Evolutionary conservation across 106 monocot species (phyloP).

Genomic region (Dactylorhiza incarnata): DNA sequence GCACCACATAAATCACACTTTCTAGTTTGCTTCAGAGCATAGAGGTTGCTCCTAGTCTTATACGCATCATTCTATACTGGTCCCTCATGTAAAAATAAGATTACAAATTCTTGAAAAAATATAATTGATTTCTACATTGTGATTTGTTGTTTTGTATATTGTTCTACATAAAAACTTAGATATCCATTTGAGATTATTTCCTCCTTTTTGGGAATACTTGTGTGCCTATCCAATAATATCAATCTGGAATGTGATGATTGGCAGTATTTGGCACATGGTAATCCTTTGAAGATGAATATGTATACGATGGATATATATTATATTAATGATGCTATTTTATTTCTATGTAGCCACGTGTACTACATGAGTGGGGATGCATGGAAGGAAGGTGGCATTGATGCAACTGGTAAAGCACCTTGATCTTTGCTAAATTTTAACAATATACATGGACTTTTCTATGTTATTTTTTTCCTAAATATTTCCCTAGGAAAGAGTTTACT

Average conservation of each 20-base stretch:
- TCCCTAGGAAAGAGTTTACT: neutral
- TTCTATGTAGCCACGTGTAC: conserved; percentile 70
- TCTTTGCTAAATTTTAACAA: neutral
- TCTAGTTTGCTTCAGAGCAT: neutral
- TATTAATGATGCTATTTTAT: neutral
- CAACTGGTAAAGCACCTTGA: conserved; percentile 57
- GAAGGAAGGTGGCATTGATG: conserved; percentile 99
- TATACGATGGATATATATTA: neutral
- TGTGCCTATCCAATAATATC: neutral
- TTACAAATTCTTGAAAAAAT: neutral
- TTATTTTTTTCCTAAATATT: neutral
- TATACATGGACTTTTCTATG: neutral
- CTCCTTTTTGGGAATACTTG: neutral
- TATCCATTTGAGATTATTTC: neutral
- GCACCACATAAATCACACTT: neutral
- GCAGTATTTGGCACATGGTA: neutral
- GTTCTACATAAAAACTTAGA: neutral
- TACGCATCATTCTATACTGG: neutral
- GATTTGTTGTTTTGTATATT: neutral
- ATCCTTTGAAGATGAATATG: neutral
- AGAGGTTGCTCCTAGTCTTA: neutral
- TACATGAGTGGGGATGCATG: conserved; percentile 99
- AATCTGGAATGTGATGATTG: neutral
- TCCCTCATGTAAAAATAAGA: neutral
- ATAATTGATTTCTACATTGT: neutral